These are phyloP conservation scores for Aspergillus hancockii DNA, from an alignment of 495 filamentous ascomycete species.

Conservation along the genomic window DNA sequence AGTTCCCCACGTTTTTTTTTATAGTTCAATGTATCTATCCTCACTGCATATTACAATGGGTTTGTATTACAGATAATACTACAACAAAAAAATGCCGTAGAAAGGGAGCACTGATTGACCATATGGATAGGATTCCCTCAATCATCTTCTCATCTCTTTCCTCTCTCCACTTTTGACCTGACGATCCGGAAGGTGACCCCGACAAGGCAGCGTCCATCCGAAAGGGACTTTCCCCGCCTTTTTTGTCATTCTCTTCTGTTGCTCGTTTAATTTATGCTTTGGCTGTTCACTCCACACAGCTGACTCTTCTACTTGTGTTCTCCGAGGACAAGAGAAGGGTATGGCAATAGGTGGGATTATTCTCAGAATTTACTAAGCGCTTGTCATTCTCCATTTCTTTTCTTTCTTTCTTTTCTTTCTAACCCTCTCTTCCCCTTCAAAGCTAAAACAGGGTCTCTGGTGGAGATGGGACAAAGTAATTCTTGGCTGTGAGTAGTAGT, in stretches of 20 bases:
- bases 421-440: neutral
- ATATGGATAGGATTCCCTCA: too few species aligned
- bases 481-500: too few species aligned
- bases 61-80: neutral
- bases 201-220: neutral
- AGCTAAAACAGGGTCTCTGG: neutral
- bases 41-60: neutral
- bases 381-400: neutral
- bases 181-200: conserved; percentile 12
- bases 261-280: neutral
- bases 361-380: too few species aligned
- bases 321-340: too few species aligned
- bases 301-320: too few species aligned
- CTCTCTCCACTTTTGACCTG: conserved; percentile 7
- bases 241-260: neutral
- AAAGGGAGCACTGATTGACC: too few species aligned
- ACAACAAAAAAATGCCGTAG: neutral
- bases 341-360: too few species aligned
- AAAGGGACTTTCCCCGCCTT: neutral
- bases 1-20: neutral
- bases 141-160: neutral
- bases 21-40: neutral
- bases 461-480: too few species aligned
- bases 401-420: conserved; percentile 1
- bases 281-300: neutral